phyloP scores from a whole-genome alignment of 2,329 filamentous ascomycete genomes.

The Fusarium equiseti region DNA sequence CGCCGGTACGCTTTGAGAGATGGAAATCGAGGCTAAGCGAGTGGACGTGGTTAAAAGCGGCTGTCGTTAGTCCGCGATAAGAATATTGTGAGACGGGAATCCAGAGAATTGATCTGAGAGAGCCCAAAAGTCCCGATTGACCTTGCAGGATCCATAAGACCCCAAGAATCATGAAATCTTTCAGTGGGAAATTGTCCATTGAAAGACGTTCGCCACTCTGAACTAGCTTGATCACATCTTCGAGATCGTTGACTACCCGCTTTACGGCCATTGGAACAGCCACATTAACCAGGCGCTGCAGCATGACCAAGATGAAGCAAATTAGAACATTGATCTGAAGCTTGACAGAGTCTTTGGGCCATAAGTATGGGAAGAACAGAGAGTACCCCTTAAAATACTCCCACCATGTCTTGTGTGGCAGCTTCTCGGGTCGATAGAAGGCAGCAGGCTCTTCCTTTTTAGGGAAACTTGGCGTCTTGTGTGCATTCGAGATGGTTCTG shows the following conservation, averaged over 20 bases:
- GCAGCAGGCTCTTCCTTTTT: slow-evolving; percentile 74
- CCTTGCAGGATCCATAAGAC: slow-evolving; percentile 89
- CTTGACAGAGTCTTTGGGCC: slow-evolving; percentile 82
- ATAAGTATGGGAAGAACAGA: slow-evolving; percentile 95
- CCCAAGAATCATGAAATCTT: slow-evolving; percentile 59
- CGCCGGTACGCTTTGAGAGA: slow-evolving; percentile 94
- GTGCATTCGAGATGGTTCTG: slow-evolving; percentile 56
- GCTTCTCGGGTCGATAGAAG: slow-evolving; percentile 89
- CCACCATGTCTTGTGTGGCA: slow-evolving; percentile 92
- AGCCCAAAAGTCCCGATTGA: slow-evolving; percentile 86
- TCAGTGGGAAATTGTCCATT: slow-evolving; percentile 52
- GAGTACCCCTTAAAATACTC: slow-evolving; percentile 94
- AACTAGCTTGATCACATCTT: slow-evolving; percentile 63
- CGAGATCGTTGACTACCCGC: slow-evolving; percentile 80
- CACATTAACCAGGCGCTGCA: slow-evolving; percentile 88
- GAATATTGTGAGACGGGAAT: slow-evolving; percentile 98
- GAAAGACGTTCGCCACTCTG: slow-evolving; percentile 53
- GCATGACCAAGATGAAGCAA: slow-evolving; percentile 83
- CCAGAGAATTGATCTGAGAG: slow-evolving; percentile 86
- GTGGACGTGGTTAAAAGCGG: slow-evolving; percentile 97
- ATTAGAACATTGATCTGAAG: slow-evolving; percentile 83
- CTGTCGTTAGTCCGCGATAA: slow-evolving; percentile 92
- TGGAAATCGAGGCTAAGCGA: slow-evolving; percentile 96
- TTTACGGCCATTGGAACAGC: slow-evolving; percentile 87
- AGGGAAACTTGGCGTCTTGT: slow-evolving; percentile 49